Conservation (phyloP, 306 rosid species). For the Aeschynomene evenia region DNA sequence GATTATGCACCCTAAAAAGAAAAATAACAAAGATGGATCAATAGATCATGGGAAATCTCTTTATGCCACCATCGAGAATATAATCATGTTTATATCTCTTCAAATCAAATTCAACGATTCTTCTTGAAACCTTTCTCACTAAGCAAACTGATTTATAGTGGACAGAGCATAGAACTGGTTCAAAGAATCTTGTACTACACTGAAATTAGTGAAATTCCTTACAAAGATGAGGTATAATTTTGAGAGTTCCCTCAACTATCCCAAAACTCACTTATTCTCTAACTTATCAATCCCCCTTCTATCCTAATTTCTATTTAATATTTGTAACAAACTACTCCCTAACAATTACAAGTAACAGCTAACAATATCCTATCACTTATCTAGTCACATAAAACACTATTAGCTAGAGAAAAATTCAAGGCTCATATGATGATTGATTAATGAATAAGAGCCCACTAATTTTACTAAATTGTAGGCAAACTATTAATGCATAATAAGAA, state of each 20-base stretch:
- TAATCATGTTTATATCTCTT: not conserved
- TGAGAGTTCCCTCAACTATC: too few species aligned
- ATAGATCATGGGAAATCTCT: not conserved
- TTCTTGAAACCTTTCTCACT: not conserved
- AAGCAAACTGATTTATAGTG: not conserved
- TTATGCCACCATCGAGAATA: not conserved
- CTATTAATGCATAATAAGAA: not conserved
- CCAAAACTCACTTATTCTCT: too few species aligned
- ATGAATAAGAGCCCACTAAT: not conserved
- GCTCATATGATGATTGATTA: not conserved
- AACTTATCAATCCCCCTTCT: too few species aligned
- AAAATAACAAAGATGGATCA: slow-evolving; percentile 2
- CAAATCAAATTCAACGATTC: not conserved
- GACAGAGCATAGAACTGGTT: not conserved
- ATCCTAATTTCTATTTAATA: too few species aligned
- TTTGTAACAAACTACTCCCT: too few species aligned
- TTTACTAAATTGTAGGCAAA: not conserved
- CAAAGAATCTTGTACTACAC: too few species aligned
- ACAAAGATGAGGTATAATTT: too few species aligned
- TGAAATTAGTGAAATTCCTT: too few species aligned
- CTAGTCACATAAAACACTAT: not conserved
- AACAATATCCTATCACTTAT: not conserved
- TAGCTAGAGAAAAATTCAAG: not conserved
- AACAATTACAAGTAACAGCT: too few species aligned
- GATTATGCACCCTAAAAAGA: not conserved